Evolutionary conservation across 805 yeast genomes (phyloP).

Genomic region (Candida tallmaniae): DNA sequence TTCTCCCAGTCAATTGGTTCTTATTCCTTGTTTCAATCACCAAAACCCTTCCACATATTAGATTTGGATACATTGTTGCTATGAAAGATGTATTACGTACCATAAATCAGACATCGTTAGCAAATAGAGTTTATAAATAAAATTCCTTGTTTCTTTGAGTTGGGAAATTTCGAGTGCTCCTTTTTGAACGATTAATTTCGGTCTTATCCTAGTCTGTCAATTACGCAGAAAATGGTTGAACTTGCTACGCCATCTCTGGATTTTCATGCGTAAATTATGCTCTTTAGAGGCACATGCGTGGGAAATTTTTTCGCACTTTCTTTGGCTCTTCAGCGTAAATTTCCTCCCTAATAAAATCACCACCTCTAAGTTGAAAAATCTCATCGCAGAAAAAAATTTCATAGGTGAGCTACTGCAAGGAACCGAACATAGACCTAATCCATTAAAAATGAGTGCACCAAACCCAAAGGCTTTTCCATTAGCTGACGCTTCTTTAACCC

Average conservation of each 20-base stretch:
- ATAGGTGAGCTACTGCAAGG: conserved; percentile 47
- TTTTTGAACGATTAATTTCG: too few species aligned
- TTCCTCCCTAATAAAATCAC: not conserved
- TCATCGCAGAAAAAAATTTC: conserved; percentile 5
- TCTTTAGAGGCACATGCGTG: too few species aligned
- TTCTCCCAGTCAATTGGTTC: too few species aligned
- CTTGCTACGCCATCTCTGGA: too few species aligned
- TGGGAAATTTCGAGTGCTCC: too few species aligned
- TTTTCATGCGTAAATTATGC: too few species aligned
- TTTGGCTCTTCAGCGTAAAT: not conserved
- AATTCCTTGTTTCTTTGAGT: too few species aligned
- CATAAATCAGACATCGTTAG: conserved; percentile 66
- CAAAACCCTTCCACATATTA: too few species aligned
- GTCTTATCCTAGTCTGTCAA: conserved; percentile 1
- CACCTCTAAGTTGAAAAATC: not conserved
- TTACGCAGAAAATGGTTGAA: too few species aligned
- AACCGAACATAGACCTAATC: conserved; percentile 31
- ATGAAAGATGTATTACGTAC: conserved; percentile 53
- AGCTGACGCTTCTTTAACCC: conserved; percentile 92
- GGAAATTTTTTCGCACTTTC: not conserved
- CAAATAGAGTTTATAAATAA: conserved; percentile 1
- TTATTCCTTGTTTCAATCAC: too few species aligned
- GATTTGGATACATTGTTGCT: too few species aligned
- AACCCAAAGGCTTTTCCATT: conserved; percentile 98
- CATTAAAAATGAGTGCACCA: conserved; percentile 71